These are phyloP conservation scores for Russula emetica DNA, from an alignment of 768 basidiomycete genomes.

Conservation along the genomic window DNA sequence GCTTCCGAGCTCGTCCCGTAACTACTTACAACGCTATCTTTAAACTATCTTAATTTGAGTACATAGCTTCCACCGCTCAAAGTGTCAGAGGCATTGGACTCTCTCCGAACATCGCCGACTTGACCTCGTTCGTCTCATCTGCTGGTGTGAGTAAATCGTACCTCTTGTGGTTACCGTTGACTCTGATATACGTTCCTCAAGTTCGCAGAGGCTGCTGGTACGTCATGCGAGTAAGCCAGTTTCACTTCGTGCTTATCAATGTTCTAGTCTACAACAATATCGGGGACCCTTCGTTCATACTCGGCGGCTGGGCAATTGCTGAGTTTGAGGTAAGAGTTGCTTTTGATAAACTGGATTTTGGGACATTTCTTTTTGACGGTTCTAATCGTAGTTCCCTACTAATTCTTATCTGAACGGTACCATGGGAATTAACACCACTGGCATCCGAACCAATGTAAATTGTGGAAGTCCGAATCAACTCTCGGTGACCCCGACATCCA, in stretches of 20 bases:
- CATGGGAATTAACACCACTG: conserved; percentile 50
- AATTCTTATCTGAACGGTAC: conserved; percentile 48
- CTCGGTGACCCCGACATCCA: conserved; percentile 26
- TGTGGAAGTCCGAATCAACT: conserved; percentile 41
- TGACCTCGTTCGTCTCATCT: conserved; percentile 20
- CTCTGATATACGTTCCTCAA: conserved; percentile 1
- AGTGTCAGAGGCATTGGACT: conserved; percentile 23
- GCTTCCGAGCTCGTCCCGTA: conserved; percentile 33
- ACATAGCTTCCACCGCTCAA: conserved; percentile 15
- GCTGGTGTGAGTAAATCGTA: conserved; percentile 33
- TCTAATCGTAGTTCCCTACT: conserved; percentile 40
- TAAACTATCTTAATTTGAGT: neutral
- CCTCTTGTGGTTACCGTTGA: conserved; percentile 32
- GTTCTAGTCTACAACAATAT: conserved; percentile 44
- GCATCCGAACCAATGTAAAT: conserved; percentile 43
- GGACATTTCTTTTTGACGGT: neutral
- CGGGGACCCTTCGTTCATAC: conserved; percentile 56
- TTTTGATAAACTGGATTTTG: neutral
- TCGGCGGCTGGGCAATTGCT: conserved; percentile 49
- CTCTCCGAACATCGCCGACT: conserved; percentile 9
- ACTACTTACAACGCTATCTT: conserved; percentile 23
- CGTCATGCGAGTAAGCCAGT: neutral
- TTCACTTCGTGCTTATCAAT: conserved; percentile 37
- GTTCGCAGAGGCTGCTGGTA: conserved; percentile 27
- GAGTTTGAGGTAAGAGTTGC: conserved; percentile 43